Evolutionary conservation across 177 flowering plant genomes (phyloP).

Genomic region (Vitis hybrid): DNA sequence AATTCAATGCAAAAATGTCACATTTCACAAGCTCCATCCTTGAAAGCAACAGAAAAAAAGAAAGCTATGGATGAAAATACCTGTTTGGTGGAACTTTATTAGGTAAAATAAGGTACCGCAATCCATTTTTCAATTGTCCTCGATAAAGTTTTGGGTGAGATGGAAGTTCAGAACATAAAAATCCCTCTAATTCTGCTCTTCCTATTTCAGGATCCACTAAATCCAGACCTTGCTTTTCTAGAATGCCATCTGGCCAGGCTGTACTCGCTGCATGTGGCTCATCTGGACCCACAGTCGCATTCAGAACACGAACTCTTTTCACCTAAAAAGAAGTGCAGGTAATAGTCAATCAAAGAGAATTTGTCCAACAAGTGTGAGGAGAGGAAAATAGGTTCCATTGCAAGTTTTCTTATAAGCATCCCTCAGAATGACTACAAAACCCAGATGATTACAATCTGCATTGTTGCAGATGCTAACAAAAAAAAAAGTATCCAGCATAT

Average conservation of each 20-base stretch:
- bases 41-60: not conserved
- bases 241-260: slow-evolving; percentile 71
- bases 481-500: not conserved
- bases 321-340: slow-evolving; percentile 26
- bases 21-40: not conserved
- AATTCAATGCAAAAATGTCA: not conserved
- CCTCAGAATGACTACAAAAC: not conserved
- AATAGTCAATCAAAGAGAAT: not conserved
- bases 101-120: slow-evolving; percentile 87
- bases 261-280: slow-evolving; percentile 99
- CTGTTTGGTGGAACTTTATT: slow-evolving; percentile 96
- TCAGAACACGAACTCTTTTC: slow-evolving; percentile 39
- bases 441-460: not conserved
- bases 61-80: slow-evolving; percentile 33
- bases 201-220: slow-evolving; percentile 47
- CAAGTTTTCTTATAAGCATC: not conserved
- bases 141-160: slow-evolving; percentile 87
- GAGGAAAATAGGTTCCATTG: not conserved
- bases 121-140: slow-evolving; percentile 91
- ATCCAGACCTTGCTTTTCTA: slow-evolving; percentile 64
- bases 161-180: slow-evolving; percentile 73
- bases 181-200: slow-evolving; percentile 47
- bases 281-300: slow-evolving; percentile 89
- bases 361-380: not conserved
- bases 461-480: not conserved